Conservation (phyloP, 139 green algal genomes). For the Dunaliella sp. region DNA sequence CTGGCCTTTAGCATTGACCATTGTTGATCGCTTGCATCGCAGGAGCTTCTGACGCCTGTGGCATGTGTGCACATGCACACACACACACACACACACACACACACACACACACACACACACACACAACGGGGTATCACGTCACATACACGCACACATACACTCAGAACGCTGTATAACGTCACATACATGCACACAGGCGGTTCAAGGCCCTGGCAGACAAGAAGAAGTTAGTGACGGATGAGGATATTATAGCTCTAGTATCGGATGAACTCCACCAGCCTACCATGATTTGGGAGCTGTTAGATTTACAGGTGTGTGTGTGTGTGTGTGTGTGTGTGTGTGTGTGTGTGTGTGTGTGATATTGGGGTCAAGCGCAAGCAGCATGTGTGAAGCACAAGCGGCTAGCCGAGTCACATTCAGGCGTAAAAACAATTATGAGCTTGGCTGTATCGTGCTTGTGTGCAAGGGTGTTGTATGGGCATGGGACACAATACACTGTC, state of each 20-base stretch:
- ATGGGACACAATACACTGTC: no score
- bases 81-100: background rate
- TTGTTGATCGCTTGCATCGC: no score
- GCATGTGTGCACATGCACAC: no score
- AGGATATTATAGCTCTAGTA: conserved; percentile 93
- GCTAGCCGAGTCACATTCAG: no score
- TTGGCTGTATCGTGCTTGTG: no score
- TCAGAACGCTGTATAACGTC: background rate
- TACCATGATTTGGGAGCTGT: conserved; percentile 75
- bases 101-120: background rate
- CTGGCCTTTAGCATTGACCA: no score
- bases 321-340: background rate
- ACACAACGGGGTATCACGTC: no score
- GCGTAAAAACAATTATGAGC: no score
- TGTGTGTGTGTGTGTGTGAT: background rate
- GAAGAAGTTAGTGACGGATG: conserved; percentile 93
- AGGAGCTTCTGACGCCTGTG: no score
- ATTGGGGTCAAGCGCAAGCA: no score
- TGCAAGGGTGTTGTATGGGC: no score
- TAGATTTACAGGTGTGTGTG: conserved; percentile 82
- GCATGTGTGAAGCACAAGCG: no score
- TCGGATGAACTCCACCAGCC: conserved; percentile 85
- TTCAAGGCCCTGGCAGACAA: conserved; percentile 93
- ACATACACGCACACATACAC: background rate
- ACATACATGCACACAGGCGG: conserved; percentile 34